Evolutionary conservation across 305 asterid species (phyloP), one percentile per base, ranked within the genome.

Genomic region (Fraxinus latifolia): DNA sequence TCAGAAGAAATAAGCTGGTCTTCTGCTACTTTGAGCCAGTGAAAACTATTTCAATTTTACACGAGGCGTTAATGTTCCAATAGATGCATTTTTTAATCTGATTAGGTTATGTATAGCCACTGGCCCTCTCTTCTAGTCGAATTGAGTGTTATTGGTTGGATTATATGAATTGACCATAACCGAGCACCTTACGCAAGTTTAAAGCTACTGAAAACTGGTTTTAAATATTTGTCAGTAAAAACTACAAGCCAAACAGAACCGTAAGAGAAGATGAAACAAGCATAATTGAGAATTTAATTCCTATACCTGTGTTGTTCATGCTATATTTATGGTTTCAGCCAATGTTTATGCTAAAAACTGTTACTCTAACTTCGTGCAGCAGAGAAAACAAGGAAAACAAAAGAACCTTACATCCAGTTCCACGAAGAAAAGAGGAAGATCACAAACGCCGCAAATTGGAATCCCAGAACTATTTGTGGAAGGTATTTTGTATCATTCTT

Each of bases 351-450:
- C 50, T 55, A 34, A 14, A 25, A 77, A 62, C 31, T 83, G 50
- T 65, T 82, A 68, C 70, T 53, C 31, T 42, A 80, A 42, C 53
- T 42, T 42, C 67, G 12, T 87, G 86, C 89, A 91, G 95, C 88
- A 81, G 87, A 89, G 90, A 81, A 91, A 80, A 84, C 90, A 85
- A 78, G 82, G 83, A 75, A 84, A 89, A 85, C 79, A 23, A 37
- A 60, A 72, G 77, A 71, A 80, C 42, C 42, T 80, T 42, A 11
- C 62, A 15, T 42, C 82, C 77, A 67, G 85, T 82, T 81, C 87
- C 8, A 19, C 50, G 84, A 86, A 53, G 82, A 84, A 70, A 68
- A 70, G 77, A 81, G 83, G 77, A 25, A 44, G 84, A 77, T 78
- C 82, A 42, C 82, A 34, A 37, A 81, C 60, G 37, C 36, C 60